A percentile compares a stretch with the other conserved stretches of the same genome.
phyloP scores from a whole-genome alignment of 73 alveolate genomes.

The Symbiodinium natans region DNA sequence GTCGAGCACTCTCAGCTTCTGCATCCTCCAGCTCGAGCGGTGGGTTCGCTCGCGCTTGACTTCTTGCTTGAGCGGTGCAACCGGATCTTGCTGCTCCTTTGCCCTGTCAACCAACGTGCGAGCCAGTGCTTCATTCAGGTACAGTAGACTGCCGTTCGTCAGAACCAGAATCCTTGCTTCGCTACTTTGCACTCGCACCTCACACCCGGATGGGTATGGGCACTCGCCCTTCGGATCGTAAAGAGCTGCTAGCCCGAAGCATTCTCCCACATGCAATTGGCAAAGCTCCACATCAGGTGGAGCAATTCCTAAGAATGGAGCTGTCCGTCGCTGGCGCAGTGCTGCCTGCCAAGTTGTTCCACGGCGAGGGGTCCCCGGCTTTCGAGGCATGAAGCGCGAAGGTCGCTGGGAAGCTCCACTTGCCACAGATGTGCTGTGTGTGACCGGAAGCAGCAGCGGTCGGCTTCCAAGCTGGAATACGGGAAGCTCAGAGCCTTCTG shows the following conservation, averaged over 20 bases:
- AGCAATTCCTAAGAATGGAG: slow-evolving; percentile 25
- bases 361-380: slow-evolving; percentile 60
- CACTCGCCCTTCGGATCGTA: slow-evolving; percentile 70
- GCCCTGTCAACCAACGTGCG: slow-evolving; percentile 59
- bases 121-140: slow-evolving; percentile 36
- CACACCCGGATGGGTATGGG: slow-evolving; percentile 46
- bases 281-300: slow-evolving; percentile 23
- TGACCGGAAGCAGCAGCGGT: slow-evolving; percentile 38
- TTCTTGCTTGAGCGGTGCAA: slow-evolving; percentile 20
- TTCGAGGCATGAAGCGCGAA: slow-evolving; percentile 34
- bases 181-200: slow-evolving; percentile 62
- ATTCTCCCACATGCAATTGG: slow-evolving; percentile 40
- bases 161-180: slow-evolving; percentile 63
- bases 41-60: slow-evolving; percentile 46
- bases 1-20: slow-evolving; percentile 37
- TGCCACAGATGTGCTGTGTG: background rate
- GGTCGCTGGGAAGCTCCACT: background rate
- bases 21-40: slow-evolving; percentile 51
- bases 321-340: slow-evolving; percentile 26
- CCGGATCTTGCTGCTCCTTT: slow-evolving; percentile 28
- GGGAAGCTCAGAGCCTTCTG: background rate
- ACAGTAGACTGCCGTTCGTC: slow-evolving; percentile 48
- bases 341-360: slow-evolving; percentile 58
- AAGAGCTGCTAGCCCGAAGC: slow-evolving; percentile 50
- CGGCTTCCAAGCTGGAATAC: slow-evolving; percentile 67